Conservation (phyloP, 805 yeast genomes). For the Wickerhamomyces tratensis region DNA sequence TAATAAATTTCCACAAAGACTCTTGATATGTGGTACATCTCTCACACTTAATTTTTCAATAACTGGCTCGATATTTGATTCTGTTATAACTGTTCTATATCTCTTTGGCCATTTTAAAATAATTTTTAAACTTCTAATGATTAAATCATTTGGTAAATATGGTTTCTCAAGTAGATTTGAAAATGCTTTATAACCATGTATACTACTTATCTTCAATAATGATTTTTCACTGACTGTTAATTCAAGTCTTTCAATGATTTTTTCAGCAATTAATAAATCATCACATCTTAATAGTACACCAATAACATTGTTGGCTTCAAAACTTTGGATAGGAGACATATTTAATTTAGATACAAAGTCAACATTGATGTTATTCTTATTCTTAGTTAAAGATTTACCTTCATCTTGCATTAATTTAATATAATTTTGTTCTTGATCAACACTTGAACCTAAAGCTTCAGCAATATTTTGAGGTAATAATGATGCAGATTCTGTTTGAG, state of each 20-base stretch:
- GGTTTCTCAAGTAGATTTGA: conserved; percentile 43
- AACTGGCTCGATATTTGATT: conserved; percentile 61
- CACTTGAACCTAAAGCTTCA: conserved; percentile 75
- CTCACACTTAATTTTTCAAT: conserved; percentile 33
- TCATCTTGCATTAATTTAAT: conserved; percentile 45
- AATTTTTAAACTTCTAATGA: conserved; percentile 42
- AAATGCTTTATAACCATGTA: conserved; percentile 83
- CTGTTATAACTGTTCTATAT: conserved; percentile 67
- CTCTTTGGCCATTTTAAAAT: conserved; percentile 59
- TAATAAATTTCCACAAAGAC: conserved; percentile 35
- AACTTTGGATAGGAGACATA: conserved; percentile 34
- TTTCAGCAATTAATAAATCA: conserved; percentile 52
- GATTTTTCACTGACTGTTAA: conserved; percentile 40
- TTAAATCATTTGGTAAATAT: conserved; percentile 29
- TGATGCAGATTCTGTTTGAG: conserved; percentile 87
- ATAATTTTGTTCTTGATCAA: conserved; percentile 64
- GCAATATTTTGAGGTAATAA: conserved; percentile 74
- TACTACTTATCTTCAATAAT: conserved; percentile 51
- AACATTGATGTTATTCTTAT: conserved; percentile 50
- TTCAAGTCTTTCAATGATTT: conserved; percentile 59
- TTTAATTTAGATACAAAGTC: conserved; percentile 54
- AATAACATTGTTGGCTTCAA: conserved; percentile 74
- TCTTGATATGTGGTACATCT: conserved; percentile 22
- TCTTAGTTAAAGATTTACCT: conserved; percentile 36
- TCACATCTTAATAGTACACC: conserved; percentile 72